phyloP scores from a whole-genome alignment of 208 protist species.

The Dictyostelium gargantuum region DNA sequence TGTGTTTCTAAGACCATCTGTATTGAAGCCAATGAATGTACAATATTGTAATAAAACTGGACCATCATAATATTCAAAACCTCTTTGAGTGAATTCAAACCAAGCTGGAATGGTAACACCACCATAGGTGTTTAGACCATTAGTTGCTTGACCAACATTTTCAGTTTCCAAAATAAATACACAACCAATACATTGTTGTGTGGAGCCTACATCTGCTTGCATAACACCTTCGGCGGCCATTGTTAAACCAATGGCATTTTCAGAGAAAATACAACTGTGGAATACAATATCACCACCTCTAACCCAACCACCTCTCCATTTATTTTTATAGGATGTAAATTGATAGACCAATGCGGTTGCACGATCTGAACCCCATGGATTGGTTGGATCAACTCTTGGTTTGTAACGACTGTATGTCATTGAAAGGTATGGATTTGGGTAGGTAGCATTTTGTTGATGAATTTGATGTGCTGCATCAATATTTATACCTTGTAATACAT shows the following conservation, averaged over 20 bases:
- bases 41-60: not conserved
- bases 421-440: not conserved
- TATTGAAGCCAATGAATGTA: slow-evolving; percentile 24
- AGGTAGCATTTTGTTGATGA: not conserved
- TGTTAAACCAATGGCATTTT: slow-evolving; percentile 51
- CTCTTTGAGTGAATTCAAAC: slow-evolving; percentile 4
- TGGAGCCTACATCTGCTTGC: slow-evolving; percentile 17
- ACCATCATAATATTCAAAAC: slow-evolving; percentile 47
- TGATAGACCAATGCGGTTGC: not conserved
- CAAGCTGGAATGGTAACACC: not conserved
- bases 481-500: slow-evolving; percentile 8
- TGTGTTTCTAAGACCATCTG: slow-evolving; percentile 2
- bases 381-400: not conserved
- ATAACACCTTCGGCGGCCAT: slow-evolving; percentile 25
- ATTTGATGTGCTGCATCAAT: slow-evolving; percentile 18
- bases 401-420: slow-evolving; percentile 24
- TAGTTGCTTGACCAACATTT: not conserved
- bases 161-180: slow-evolving; percentile 23
- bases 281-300: slow-evolving; percentile 26
- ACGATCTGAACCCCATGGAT: not conserved
- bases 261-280: slow-evolving; percentile 8
- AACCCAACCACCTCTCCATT: slow-evolving; percentile 58
- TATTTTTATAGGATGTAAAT: slow-evolving; percentile 50
- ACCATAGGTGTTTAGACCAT: not conserved
- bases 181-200: slow-evolving; percentile 4